Base-by-base conservation (phyloP, 345 rosid genomes). In the Lumnitzera racemosa region DNA sequence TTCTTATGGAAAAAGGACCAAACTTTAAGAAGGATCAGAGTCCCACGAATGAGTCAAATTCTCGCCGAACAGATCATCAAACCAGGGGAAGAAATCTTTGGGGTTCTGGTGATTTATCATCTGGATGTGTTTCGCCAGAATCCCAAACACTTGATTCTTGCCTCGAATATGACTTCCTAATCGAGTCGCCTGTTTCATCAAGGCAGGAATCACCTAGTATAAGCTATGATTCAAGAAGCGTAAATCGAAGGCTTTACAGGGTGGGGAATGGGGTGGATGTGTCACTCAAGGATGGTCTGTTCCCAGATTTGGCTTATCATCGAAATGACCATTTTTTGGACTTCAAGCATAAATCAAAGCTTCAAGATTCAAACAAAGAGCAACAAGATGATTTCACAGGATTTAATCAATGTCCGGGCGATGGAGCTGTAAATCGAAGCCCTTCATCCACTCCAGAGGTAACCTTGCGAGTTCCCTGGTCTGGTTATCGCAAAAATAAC, bases 371-470 rank as follows among this genome's bases (percentile, higher is more conserved):
- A 51, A 65, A 55, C 51, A 74, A 62, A 55, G 56, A 69, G 48
- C 80, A 58, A 53, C 76, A 59, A 47, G 71, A 63, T 55, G 91
- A 85, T 25, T 85, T 87, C 71, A 24, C 67, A 2, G 95, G 88
- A 5, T 78, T 78, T 56, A 69, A 66, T 49, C 78, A 55, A 5
- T 70, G 74, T 71, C 81, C 80, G 61, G 69, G 71, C 73, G 64
- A 63, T 61, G 64, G 72, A 50, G 46, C 55, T 24, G 51, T 57
- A 24, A 51, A 62, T 25, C 72, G 84, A 67, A 76, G 90, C 64
- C 53, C 72, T 41, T 81, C 86, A 63, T 86, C 92, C 20, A 88
- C 86, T 76, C 90, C 87, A 63, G 95, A 81, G 81, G 86, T 94
- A 61, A 75, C 49, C 41, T 56, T 61, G 10, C 20, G 51, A 24